These are phyloP conservation scores for Alternaria panax DNA, from an alignment of 2,329 filamentous ascomycete species.

Conservation along the genomic window DNA sequence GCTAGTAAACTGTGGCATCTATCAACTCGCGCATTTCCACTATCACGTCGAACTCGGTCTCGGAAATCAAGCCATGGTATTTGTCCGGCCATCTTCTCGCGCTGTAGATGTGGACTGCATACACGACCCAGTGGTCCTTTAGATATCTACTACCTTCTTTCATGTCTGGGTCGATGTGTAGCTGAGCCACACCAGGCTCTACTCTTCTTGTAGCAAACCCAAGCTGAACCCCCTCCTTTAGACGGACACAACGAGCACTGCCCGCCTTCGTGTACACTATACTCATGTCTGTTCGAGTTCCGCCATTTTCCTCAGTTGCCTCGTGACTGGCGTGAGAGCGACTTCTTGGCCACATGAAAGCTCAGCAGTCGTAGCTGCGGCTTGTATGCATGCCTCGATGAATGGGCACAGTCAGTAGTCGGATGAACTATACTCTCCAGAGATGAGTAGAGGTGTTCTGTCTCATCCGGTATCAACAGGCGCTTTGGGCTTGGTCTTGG, in stretches of 20 bases:
- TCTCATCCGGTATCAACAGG: neutral
- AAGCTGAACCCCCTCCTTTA: neutral
- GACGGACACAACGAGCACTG: neutral
- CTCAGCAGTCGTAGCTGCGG: neutral
- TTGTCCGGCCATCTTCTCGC: neutral
- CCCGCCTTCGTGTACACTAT: neutral
- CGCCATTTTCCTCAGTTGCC: neutral
- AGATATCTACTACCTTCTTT: neutral
- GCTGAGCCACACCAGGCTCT: neutral
- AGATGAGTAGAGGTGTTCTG: neutral
- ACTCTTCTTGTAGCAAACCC: neutral
- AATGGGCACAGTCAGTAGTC: neutral
- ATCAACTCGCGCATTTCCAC: neutral
- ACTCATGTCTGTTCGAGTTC: neutral
- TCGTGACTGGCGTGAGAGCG: neutral
- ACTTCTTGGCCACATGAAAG: neutral
- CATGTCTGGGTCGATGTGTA: neutral
- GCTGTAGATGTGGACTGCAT: neutral
- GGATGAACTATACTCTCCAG: neutral
- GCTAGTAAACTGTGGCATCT: neutral
- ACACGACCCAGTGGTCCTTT: neutral
- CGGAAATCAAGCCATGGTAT: neutral
- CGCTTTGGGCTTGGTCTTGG: slow-evolving; percentile 1
- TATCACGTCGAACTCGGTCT: too few species aligned
- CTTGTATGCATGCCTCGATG: neutral